A percentile compares a stretch with the other conserved stretches of the same genome.
Evolutionary conservation across 495 filamentous ascomycete species (phyloP).

Genomic region (Copromyces sp.): DNA sequence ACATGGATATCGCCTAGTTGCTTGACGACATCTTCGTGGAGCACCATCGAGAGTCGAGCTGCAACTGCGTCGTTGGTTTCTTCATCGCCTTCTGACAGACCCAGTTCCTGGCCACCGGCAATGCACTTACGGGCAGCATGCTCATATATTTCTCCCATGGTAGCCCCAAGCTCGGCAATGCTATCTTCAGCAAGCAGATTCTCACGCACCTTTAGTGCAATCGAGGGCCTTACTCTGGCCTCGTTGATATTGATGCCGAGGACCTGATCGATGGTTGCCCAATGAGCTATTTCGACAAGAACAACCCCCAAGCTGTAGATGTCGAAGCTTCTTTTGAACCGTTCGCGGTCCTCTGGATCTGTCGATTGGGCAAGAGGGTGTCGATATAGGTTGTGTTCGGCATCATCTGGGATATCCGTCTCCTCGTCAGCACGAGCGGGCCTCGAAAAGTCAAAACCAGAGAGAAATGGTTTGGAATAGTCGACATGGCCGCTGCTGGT

Average conservation of each 20-base stretch:
- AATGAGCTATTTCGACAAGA: constrained; percentile 43
- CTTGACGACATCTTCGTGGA: constrained; percentile 30
- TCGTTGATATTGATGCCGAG: constrained; percentile 27
- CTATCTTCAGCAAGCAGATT: constrained; percentile 15
- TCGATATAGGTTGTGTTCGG: constrained; percentile 37
- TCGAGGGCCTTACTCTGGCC: constrained; percentile 15
- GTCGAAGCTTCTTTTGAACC: constrained; percentile 42
- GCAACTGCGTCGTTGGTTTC: constrained; percentile 26
- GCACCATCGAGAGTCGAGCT: constrained; percentile 18
- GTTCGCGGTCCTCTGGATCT: constrained; percentile 21
- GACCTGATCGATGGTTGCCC: constrained; percentile 40
- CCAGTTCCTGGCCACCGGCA: constrained; percentile 20
- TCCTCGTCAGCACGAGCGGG: constrained; percentile 39
- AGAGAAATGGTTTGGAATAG: constrained; percentile 32
- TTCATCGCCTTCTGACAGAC: constrained; percentile 20
- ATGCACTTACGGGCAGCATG: constrained; percentile 23
- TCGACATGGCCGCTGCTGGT: constrained; percentile 16
- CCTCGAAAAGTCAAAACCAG: constrained; percentile 47
- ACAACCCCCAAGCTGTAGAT: constrained; percentile 48
- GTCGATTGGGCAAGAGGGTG: constrained; percentile 36
- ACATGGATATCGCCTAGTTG: constrained; percentile 23
- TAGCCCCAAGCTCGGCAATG: constrained; percentile 22
- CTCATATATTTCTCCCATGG: constrained; percentile 27
- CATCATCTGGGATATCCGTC: constrained; percentile 40
- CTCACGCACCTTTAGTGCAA: constrained; percentile 21